Evolutionary conservation across 2,329 filamentous ascomycete genomes (phyloP).

Genomic region (Phialophora chinensis): DNA sequence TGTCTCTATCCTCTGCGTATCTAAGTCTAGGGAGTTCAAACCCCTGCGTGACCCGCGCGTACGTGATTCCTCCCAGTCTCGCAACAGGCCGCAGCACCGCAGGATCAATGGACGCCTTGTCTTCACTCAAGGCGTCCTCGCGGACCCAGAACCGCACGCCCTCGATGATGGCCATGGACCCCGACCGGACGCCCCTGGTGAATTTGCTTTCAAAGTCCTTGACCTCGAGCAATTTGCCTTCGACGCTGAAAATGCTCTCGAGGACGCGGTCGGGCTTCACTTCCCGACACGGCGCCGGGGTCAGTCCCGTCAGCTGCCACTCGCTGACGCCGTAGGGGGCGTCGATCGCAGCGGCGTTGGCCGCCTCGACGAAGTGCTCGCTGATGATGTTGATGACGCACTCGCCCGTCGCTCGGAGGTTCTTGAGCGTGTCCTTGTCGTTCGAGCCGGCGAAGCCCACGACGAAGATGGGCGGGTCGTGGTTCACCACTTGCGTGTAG

Average conservation of each 20-base stretch:
- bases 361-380: constrained; percentile 84
- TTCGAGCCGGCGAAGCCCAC: constrained; percentile 68
- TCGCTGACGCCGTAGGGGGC: constrained; percentile 70
- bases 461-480: constrained; percentile 84
- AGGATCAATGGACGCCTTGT: constrained; percentile 70
- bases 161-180: constrained; percentile 77
- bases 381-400: constrained; percentile 86
- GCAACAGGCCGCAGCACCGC: constrained; percentile 73
- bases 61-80: constrained; percentile 84
- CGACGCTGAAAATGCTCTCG: constrained; percentile 81
- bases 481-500: constrained; percentile 81
- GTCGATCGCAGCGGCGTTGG: constrained; percentile 78
- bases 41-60: constrained; percentile 71
- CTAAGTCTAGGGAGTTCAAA: constrained; percentile 60
- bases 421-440: constrained; percentile 79
- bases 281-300: constrained; percentile 66
- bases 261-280: constrained; percentile 75
- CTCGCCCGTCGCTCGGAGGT: constrained; percentile 73
- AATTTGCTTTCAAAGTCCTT: constrained; percentile 69
- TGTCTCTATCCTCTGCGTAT: neutral
- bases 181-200: constrained; percentile 70
- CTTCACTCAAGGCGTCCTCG: constrained; percentile 82
- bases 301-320: constrained; percentile 67
- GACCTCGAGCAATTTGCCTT: constrained; percentile 75
- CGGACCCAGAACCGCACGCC: constrained; percentile 86